Percentiles rank a stretch among this genome's conserved stretches.
These are phyloP conservation scores for Bolboschoenoplectus hybrid DNA, from an alignment of 202 grass and related monocot genomes.

Conservation along the genomic window DNA sequence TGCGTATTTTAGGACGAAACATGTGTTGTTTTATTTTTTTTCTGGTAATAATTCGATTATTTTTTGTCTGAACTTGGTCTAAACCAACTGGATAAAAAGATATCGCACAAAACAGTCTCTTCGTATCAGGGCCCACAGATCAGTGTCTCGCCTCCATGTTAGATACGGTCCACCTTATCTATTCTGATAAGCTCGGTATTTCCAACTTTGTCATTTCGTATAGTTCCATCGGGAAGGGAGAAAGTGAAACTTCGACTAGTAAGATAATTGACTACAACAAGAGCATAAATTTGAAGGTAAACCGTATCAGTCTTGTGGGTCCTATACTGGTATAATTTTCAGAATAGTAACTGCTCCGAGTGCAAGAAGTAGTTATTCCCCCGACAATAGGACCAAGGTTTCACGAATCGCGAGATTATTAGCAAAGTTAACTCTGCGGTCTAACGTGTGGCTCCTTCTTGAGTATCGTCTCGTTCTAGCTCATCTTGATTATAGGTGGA, in stretches of 20 bases:
- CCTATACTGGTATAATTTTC: background rate
- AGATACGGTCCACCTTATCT: background rate
- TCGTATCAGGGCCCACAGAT: background rate
- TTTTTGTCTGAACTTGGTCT: slow-evolving; percentile 10
- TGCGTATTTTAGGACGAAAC: slow-evolving; percentile 26
- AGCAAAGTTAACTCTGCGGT: background rate
- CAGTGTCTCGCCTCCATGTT: background rate
- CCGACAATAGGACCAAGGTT: too few species aligned
- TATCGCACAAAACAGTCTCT: background rate
- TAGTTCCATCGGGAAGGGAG: slow-evolving; percentile 1
- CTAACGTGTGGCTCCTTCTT: background rate
- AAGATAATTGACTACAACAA: background rate
- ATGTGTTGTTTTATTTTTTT: slow-evolving; percentile 31
- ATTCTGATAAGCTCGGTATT: background rate
- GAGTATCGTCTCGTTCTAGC: background rate
- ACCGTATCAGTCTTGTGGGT: background rate
- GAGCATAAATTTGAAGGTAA: background rate
- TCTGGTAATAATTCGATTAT: background rate
- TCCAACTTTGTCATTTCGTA: background rate
- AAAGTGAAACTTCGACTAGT: background rate
- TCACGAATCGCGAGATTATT: background rate
- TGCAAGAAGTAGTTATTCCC: too few species aligned
- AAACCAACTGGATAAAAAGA: background rate
- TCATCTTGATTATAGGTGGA: background rate
- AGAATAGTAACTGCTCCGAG: too few species aligned